Evolutionary conservation across 768 basidiomycete genomes (phyloP), one percentile per base, ranked within the genome.

Genomic region (Lentinula sp.): DNA sequence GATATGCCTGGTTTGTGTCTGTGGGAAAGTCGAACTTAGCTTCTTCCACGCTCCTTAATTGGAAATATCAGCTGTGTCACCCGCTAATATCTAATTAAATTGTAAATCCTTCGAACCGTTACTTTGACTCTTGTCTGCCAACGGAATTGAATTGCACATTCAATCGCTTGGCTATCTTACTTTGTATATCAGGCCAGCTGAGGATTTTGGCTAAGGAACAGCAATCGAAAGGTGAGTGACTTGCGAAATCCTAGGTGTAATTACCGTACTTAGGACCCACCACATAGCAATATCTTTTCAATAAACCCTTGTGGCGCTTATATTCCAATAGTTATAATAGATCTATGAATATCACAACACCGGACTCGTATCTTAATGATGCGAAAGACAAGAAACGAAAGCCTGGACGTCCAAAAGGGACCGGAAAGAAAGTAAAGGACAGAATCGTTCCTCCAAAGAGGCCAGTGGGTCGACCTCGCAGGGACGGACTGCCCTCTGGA

Each of bases 401-500:
- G 16, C 88, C 89, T 10, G 90, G 89, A 2, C 78, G 90, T 35
- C 90, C 90, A 5, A 90, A 89, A 69, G 90, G 89, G 39, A 90
- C 87, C 67, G 88, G 86, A 11, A 89, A 88, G 75, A 92, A 91
- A 69, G 78, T 73, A 51, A 71, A 74, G 39, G 71, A 76, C 32
- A 66, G 73, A 37, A 66, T 71, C 10, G 63, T 74, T 0, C 75
- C 79, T 2, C 77, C 82, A 31, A 88, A 88, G 71, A 78, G 91
- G 49, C 91, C 91, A 15, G 90, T 92, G 1, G 91, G 91, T 1
- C 78, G 91, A 13, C 91, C 91, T 2, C 75, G 91, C 65, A 91
- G 92, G 71, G 90, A 92, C 65, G 91, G 91, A 0, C 80, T 89
- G 40, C 90, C 90, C 43, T 86, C 90, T 34, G 90, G 90, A 11